phyloP scores from a whole-genome alignment of 148 eudicot species.

The Dysphania ambrosioides region DNA sequence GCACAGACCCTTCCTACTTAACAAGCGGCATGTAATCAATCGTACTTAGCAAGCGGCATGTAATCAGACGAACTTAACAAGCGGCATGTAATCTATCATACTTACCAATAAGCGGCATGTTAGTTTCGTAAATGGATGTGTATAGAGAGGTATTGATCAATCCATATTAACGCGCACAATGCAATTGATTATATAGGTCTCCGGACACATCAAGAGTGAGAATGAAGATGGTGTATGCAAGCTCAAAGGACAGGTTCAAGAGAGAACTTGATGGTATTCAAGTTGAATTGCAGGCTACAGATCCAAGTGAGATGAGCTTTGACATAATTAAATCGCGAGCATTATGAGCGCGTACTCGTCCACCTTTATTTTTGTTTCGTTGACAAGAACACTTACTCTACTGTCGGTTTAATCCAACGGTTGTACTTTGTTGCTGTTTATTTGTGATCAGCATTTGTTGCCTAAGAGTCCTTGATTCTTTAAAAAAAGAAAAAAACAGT shows the following conservation, averaged over 20 bases:
- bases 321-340: constrained; percentile 72
- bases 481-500: neutral
- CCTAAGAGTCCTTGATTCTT: constrained; percentile 14
- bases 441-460: constrained; percentile 23
- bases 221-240: constrained; percentile 93
- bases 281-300: constrained; percentile 82
- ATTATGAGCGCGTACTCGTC: constrained; percentile 19
- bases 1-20: too few relatives aligned
- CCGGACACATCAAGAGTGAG: constrained; percentile 79
- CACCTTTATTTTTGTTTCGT: too few relatives aligned
- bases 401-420: neutral
- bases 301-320: constrained; percentile 84
- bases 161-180: too few relatives aligned
- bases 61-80: too few relatives aligned
- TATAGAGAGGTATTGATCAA: too few relatives aligned
- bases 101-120: too few relatives aligned
- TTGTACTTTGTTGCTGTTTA: constrained; percentile 13
- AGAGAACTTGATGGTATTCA: constrained; percentile 86
- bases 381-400: neutral
- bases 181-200: constrained; percentile 45
- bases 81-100: neutral
- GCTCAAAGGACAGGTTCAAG: constrained; percentile 90
- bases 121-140: too few relatives aligned
- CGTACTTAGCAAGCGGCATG: too few relatives aligned
- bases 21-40: neutral